Base-by-base conservation (phyloP, 768 basidiomycete genomes). In the Lactifluus volemus region DNA sequence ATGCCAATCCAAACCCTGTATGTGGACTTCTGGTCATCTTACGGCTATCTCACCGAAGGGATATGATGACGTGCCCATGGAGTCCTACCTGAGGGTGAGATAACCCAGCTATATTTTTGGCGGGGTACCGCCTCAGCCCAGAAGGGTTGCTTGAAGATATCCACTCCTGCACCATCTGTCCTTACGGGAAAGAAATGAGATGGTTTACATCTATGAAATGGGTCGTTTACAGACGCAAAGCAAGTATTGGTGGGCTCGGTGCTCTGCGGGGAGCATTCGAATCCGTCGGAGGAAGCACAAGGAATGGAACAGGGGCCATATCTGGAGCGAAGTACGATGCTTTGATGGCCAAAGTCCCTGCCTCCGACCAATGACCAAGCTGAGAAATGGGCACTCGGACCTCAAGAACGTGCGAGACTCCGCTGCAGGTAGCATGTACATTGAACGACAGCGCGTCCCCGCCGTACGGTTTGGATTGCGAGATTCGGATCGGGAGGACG, bases 1-100 rank as follows among this genome's bases (percentile, higher is more conserved):
- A 67, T 92, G 94, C 93, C 93, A 96, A 71, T 97, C 94, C 48
- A 94, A 77, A 1, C 93, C 93, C 89, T 91, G 45, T 39, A 44
- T 7, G 25, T 25, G 25, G 25, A 12, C 8, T 42, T 53, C 5
- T 19, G 15, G 32, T 59, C 38, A 58, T 8, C 17, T 19, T 21
- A n/a, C 19, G 11, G 19, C 8, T 29, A 38, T 15, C 12, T 52
- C 11, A 21, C 41, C 7, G 30, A n/a, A 6, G 38, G 47, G 3
- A n/a, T 30, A 21, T n/a, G 38, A 57, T 25, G 15, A 61, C 73
- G 51, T 69, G 86, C 89, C 93, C 93, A 96, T 30, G 86, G 80
- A 2, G 88, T 93, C 54, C 85, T 76, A 0, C 94, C 93, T n/a
- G 84, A 80, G 0, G 93, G 89, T n/a, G 87, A 73, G 19, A 95